Percentiles rank a stretch among this genome's conserved stretches.
Evolutionary conservation across 306 rosid genomes (phyloP).

Genomic region (Erythrophleum fordii): DNA sequence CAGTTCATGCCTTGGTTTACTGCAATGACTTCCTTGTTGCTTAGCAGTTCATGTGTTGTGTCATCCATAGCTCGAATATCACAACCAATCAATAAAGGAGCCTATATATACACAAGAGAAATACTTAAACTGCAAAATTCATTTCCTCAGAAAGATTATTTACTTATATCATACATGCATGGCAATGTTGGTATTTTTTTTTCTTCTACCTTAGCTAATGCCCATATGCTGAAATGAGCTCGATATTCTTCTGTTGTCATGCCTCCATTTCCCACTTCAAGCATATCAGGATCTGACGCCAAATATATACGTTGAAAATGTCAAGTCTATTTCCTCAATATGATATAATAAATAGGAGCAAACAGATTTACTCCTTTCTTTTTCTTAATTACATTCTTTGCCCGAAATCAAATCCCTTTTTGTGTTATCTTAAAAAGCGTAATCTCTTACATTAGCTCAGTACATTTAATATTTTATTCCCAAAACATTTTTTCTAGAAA

Average conservation of each 20-base stretch:
- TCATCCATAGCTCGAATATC: constrained; percentile 58
- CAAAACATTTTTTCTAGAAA: no score
- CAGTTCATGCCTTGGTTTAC: constrained; percentile 61
- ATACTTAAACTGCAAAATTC: not conserved
- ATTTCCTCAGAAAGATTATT: not conserved
- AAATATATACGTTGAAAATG: constrained; percentile 12
- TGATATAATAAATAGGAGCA: not conserved
- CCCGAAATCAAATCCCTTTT: no score
- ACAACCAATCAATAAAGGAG: constrained; percentile 68
- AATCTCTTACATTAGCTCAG: no score
- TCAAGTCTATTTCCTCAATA: not conserved
- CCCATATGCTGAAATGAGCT: constrained; percentile 81
- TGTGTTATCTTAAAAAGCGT: no score
- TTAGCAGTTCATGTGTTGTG: constrained; percentile 44
- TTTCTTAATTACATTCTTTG: no score
- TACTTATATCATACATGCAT: not conserved
- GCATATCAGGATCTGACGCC: constrained; percentile 73
- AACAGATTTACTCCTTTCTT: no score
- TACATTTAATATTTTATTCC: no score
- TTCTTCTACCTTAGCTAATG: constrained; percentile 57
- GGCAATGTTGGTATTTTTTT: not conserved
- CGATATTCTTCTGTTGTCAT: constrained; percentile 70
- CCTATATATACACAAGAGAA: constrained; percentile 38
- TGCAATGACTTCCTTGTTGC: constrained; percentile 63
- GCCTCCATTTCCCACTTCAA: constrained; percentile 79